Conservation (phyloP, 2,329 filamentous ascomycete species). For the Fusarium continuum region DNA sequence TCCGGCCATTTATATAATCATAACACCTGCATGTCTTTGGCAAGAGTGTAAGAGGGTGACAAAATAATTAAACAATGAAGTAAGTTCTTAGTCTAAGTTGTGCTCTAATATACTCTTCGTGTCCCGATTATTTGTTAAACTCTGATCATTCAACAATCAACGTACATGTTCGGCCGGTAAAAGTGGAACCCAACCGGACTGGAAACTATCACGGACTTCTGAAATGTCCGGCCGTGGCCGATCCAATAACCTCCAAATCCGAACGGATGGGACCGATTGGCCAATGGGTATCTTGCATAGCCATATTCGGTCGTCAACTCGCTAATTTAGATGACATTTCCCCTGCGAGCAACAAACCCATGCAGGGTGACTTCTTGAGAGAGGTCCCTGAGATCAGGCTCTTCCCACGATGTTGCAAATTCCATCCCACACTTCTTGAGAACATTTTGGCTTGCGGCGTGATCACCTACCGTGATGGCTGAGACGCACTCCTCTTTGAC, state of each 20-base stretch:
- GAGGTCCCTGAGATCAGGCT: constrained; percentile 38
- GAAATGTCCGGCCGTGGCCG: constrained; percentile 32
- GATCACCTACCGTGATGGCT: constrained; percentile 59
- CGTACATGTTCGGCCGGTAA: not conserved
- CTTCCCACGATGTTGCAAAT: constrained; percentile 53
- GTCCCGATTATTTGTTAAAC: too few relatives aligned
- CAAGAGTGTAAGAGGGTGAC: too few relatives aligned
- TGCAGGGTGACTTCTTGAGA: constrained; percentile 33
- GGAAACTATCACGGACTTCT: constrained; percentile 36
- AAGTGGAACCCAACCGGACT: constrained; percentile 31
- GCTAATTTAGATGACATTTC: not conserved
- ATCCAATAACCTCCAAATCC: not conserved
- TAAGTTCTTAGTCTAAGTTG: too few relatives aligned
- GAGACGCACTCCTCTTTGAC: constrained; percentile 53
- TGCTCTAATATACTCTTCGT: too few relatives aligned
- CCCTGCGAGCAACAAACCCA: constrained; percentile 37
- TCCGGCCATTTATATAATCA: too few relatives aligned
- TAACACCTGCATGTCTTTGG: too few relatives aligned
- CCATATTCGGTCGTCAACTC: constrained; percentile 4
- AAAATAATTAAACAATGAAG: too few relatives aligned
- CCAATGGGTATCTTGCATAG: not conserved
- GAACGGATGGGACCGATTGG: constrained; percentile 17
- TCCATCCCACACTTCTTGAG: constrained; percentile 65
- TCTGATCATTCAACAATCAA: too few relatives aligned
- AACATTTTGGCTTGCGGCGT: constrained; percentile 64